Conservation (phyloP, 2,329 filamentous ascomycete genomes). For the Penicillium psychrosexuale region DNA sequence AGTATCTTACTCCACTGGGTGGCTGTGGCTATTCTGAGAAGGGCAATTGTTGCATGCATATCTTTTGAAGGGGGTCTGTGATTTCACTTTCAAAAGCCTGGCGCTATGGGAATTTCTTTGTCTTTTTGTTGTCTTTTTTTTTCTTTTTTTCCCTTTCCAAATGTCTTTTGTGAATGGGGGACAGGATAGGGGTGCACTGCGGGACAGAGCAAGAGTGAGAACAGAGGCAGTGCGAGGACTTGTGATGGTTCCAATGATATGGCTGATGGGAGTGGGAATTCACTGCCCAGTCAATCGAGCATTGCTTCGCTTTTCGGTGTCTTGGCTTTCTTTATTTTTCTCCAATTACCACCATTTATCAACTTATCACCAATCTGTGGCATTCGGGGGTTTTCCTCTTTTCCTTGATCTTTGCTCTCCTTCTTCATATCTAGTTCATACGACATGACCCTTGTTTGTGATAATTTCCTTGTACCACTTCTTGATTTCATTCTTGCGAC, state of each 20-base stretch:
- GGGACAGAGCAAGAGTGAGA: conserved; percentile 19
- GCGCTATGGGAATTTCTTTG: conserved; percentile 31
- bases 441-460: background rate
- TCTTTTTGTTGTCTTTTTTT: background rate
- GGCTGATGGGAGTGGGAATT: background rate
- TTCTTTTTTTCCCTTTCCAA: background rate
- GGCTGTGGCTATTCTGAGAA: conserved; percentile 4
- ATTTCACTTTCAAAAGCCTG: conserved; percentile 33
- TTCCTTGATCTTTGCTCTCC: background rate
- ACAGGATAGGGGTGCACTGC: conserved; percentile 15
- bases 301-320: background rate
- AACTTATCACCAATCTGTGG: background rate
- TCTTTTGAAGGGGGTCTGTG: conserved; percentile 12
- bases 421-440: background rate
- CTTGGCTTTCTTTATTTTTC: conserved; percentile 6
- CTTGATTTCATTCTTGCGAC: background rate
- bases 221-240: background rate
- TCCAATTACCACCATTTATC: conserved; percentile 10
- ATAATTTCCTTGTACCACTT: background rate
- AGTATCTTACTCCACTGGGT: conserved; percentile 3
- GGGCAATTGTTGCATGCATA: conserved; percentile 13
- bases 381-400: background rate
- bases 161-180: background rate
- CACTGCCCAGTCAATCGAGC: background rate
- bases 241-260: background rate